phyloP scores from a whole-genome alignment of 176 grass and related monocot species.

The Hordeum marinum region DNA sequence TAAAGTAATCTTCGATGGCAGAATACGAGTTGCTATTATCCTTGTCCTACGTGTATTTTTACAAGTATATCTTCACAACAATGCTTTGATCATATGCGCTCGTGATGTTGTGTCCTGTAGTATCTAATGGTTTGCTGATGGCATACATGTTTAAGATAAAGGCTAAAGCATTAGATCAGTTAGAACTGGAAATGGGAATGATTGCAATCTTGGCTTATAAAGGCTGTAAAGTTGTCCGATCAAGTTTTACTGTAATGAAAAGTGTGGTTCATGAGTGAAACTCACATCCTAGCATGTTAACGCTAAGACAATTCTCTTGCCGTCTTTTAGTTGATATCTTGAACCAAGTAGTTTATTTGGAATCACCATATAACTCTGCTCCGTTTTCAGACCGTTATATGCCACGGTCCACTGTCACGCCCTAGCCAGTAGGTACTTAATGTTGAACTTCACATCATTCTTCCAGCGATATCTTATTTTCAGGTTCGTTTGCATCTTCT shows the following conservation, averaged over 20 bases:
- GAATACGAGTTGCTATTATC: neutral
- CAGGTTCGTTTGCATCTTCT: slow-evolving; percentile 97
- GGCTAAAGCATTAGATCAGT: neutral
- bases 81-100: neutral
- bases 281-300: neutral
- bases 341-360: neutral
- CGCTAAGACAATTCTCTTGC: neutral
- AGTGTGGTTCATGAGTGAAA: neutral
- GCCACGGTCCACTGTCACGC: neutral
- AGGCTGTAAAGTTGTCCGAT: neutral
- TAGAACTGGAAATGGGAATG: slow-evolving; percentile 7
- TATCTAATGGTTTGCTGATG: neutral
- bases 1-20: neutral
- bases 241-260: neutral
- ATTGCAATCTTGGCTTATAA: neutral
- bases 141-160: slow-evolving; percentile 4
- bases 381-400: neutral
- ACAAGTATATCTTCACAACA: neutral
- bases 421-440: neutral
- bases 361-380: slow-evolving; percentile 1
- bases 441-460: slow-evolving; percentile 8
- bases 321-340: neutral
- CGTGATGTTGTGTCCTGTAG: neutral
- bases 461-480: slow-evolving; percentile 26
- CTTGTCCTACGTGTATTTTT: neutral